These are phyloP conservation scores for Fusarium sp. DNA, from an alignment of 2,329 filamentous ascomycete genomes.

Conservation along the genomic window DNA sequence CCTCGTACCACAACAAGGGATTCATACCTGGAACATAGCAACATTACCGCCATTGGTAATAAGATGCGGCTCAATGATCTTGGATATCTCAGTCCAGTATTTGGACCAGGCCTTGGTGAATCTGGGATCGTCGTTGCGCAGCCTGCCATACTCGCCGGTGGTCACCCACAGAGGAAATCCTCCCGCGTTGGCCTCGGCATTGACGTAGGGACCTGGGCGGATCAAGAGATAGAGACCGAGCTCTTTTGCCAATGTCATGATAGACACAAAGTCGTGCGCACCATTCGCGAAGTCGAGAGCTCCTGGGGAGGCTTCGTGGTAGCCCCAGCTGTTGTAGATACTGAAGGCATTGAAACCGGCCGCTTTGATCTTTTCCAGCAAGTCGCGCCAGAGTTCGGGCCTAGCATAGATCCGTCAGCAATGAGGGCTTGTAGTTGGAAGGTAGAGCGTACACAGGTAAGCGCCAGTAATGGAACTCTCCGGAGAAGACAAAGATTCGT, in stretches of 20 bases:
- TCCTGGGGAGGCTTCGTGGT: conserved; percentile 52
- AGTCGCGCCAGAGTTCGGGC: conserved; percentile 55
- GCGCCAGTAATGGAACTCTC: conserved; percentile 58
- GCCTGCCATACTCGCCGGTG: conserved; percentile 66
- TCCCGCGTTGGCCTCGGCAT: conserved; percentile 71
- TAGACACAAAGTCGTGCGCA: conserved; percentile 61
- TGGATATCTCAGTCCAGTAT: conserved; percentile 63
- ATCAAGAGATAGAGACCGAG: conserved; percentile 58
- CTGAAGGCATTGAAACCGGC: conserved; percentile 58
- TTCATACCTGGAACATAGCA: conserved; percentile 58
- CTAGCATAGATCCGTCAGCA: conserved; percentile 8
- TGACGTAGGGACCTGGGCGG: conserved; percentile 71
- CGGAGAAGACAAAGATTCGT: conserved; percentile 57
- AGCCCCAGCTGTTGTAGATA: conserved; percentile 58
- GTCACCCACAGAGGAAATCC: conserved; percentile 73
- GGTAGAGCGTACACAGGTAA: conserved; percentile 53
- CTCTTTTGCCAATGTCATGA: conserved; percentile 60
- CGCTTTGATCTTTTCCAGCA: conserved; percentile 57
- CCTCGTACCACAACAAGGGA: accelerated
- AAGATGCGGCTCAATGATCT: conserved; percentile 63
- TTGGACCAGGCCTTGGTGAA: conserved; percentile 66
- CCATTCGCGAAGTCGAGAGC: conserved; percentile 46
- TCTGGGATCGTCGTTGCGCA: conserved; percentile 64
- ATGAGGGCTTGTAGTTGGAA: background rate
- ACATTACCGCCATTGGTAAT: conserved; percentile 69